Evolutionary conservation across 345 rosid genomes (phyloP).

Genomic region (Rhizophora mangle): DNA sequence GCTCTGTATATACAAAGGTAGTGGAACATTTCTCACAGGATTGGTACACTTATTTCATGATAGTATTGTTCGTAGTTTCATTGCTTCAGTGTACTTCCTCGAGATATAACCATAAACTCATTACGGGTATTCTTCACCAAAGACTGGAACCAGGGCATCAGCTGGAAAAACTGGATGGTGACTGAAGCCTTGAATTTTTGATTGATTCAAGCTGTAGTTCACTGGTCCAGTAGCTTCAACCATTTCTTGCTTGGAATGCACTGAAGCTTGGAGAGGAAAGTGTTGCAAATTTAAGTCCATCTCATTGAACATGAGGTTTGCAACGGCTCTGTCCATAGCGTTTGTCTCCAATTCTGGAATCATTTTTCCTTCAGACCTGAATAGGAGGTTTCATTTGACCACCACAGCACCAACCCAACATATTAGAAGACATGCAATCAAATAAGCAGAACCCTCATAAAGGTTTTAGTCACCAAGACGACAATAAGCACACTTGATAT

Average conservation of each 20-base stretch:
- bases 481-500: not conserved
- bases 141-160: conserved; percentile 29
- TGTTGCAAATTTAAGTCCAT: conserved; percentile 44
- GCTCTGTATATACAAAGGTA: conserved; percentile 1
- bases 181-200: not conserved
- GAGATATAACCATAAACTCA: too few species aligned
- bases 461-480: not conserved
- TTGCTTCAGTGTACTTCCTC: not conserved
- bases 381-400: not conserved
- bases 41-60: not conserved
- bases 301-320: conserved; percentile 66
- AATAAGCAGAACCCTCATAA: not conserved
- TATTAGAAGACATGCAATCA: not conserved
- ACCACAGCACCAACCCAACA: not conserved
- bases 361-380: conserved; percentile 44
- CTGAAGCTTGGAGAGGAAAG: conserved; percentile 15
- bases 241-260: conserved; percentile 5
- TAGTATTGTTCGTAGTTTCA: not conserved
- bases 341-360: conserved; percentile 63
- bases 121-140: not conserved
- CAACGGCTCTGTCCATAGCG: conserved; percentile 70
- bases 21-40: not conserved
- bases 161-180: not conserved
- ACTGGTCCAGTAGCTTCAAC: not conserved
- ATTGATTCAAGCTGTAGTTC: conserved; percentile 9